Base-by-base conservation (phyloP, 495 filamentous ascomycete species). In the Rostrohypoxylon terebratum region DNA sequence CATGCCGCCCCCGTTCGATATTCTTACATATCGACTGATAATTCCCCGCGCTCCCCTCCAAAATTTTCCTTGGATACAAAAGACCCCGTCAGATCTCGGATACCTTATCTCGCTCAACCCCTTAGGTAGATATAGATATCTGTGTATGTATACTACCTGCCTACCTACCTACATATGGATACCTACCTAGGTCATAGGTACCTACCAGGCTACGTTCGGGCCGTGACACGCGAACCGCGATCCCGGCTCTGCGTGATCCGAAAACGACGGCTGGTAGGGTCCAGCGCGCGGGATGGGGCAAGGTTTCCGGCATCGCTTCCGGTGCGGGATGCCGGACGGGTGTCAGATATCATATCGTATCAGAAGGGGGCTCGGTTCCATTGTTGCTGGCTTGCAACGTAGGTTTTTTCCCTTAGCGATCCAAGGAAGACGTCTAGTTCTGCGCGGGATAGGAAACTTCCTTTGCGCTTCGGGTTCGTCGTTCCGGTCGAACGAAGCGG, bases 141-240 rank as follows among this genome's bases (percentile, higher is more conserved):
- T 38, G 9, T 4, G 1, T 53, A 53, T 3, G 4, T 13, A 53
- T 53, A 21, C 20, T 53, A 53, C 48, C 16, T 28, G 4, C 55
- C 9, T 25, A 4, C 38, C 10, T 42, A 28, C 28, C 1, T 28
- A 4, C 28, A 2, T 20, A 28, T 31, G 53, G 1, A 48, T 38
- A 11, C 31, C 18, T 57, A 28, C 28, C 1, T 28, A 28, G 28
- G 28, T 28, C 28, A 1, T 28, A 28, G 28, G 28, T 28, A 28
- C 28, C 28, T 20, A 28, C n/a, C n/a, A n/a, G n/a, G n/a, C n/a
- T n/a, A n/a, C 53, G 36, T 59, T 42, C 55, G 55, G 55, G n/a
- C 55, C 55, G 55, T 59, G 55, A 42, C 55, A 59, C 34, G 36
- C 55, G 55, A 59, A 28, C 36, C 55, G 34, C 33, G 55, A 42